Base-by-base conservation (phyloP, 805 yeast species). In the Maudiozyma saulgeensis region DNA sequence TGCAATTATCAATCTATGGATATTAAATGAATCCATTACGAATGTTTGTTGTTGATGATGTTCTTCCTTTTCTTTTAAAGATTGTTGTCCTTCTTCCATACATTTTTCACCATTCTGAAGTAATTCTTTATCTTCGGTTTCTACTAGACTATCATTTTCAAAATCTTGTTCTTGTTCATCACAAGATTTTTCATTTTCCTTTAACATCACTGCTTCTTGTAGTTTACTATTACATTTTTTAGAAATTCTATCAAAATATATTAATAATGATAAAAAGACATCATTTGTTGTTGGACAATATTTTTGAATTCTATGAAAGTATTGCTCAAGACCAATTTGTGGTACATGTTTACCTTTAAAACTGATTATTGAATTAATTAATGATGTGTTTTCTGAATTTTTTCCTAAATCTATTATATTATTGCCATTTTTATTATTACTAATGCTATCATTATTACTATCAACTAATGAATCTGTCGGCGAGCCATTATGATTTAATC, bases 281-380 rank as follows among this genome's bases (percentile, higher is more conserved):
- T 93, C 98, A 67, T 91, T 91, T 2, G 99, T 90, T n/a, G 93
- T 93, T 0, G 99, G 98, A 66, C 99, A 93, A 69, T 93, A 93
- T 68, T 91, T 91, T 64, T 91, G 78, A 28, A 93, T 91, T 62
- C 99, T 80, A 41, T 87, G 78, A 51, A 93, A 74, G 64, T 93
- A 93, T 19, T 95, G 93, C 59, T 88, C 89, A 44, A 93, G 75
- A 12, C 90, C 80, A 48, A 93, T 93, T n/a, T 95, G 96, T 1
- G 99, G 99, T 9, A 93, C 83, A 62, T 91, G 95, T 51, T 95
- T 82, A 16, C 99, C 99, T 66, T 89, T 96, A 66, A 93, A 93
- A 43, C 96, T 93, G 50, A 91, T 70, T 4, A 91, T 87, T 52
- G 64, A 56, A 31, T 55, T 48, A 23, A 54, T 34, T 21, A 50